phyloP scores from a whole-genome alignment of 306 rosid species.

The Phaseolus lunatus region DNA sequence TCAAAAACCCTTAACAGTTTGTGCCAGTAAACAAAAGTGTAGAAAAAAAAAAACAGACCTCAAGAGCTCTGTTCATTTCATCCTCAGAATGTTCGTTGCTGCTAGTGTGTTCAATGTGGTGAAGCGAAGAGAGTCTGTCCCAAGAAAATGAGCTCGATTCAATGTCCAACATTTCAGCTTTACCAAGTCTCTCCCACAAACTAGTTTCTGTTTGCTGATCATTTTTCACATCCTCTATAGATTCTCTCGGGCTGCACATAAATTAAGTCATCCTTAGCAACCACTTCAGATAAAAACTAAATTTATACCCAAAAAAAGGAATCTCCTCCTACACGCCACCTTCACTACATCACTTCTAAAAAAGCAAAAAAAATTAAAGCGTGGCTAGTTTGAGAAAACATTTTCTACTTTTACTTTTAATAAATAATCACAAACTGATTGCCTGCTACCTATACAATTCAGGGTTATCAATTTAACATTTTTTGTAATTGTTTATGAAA shows the following conservation, averaged over 20 bases:
- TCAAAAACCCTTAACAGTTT: slow-evolving; percentile 20
- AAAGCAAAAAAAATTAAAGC: not conserved
- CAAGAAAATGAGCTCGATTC: slow-evolving; percentile 79
- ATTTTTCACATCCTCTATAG: slow-evolving; percentile 45
- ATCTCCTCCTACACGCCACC: not conserved
- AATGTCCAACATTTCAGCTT: slow-evolving; percentile 77
- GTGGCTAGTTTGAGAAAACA: not conserved
- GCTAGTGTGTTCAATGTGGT: slow-evolving; percentile 81
- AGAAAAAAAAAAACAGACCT: slow-evolving; percentile 62
- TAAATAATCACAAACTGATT: not conserved
- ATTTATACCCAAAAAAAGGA: not conserved
- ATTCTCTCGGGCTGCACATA: slow-evolving; percentile 62
- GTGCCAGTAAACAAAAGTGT: slow-evolving; percentile 3
- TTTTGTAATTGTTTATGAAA: not conserved
- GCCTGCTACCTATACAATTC: too few relatives aligned
- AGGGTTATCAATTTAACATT: not conserved
- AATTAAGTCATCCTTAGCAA: slow-evolving; percentile 36
- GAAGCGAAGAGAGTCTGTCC: slow-evolving; percentile 83
- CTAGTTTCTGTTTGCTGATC: slow-evolving; percentile 61
- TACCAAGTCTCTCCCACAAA: slow-evolving; percentile 94
- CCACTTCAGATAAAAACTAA: slow-evolving; percentile 13
- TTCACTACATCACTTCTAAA: not conserved
- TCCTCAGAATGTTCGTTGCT: slow-evolving; percentile 86
- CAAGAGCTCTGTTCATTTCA: slow-evolving; percentile 77
- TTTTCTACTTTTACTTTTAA: not conserved